These are phyloP conservation scores for Pseudotsuga menziesii DNA, from an alignment of 75 land plant species.

Conservation along the genomic window DNA sequence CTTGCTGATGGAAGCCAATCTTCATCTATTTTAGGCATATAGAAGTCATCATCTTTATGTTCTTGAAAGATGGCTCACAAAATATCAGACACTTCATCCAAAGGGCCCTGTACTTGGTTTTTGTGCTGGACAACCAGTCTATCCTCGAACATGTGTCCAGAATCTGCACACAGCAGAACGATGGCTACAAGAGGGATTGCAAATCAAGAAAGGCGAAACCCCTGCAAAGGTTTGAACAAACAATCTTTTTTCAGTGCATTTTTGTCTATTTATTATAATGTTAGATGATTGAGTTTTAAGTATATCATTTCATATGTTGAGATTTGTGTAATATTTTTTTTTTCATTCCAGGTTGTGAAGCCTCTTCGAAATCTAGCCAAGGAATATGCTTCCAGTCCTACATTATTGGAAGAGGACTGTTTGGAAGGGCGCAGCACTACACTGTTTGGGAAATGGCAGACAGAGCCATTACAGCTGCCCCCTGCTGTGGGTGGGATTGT, in stretches of 20 bases:
- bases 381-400: slow-evolving; percentile 11
- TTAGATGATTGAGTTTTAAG: neutral
- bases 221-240: slow-evolving; percentile 68
- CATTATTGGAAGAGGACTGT: slow-evolving; percentile 22
- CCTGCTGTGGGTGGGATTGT: slow-evolving; percentile 87
- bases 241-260: neutral
- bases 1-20: neutral
- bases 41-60: slow-evolving; percentile 84
- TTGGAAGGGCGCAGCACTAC: slow-evolving; percentile 21
- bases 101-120: slow-evolving; percentile 90
- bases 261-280: neutral
- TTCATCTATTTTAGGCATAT: slow-evolving; percentile 62
- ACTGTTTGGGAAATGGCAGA: slow-evolving; percentile 94
- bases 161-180: slow-evolving; percentile 62
- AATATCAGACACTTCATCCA: slow-evolving; percentile 79
- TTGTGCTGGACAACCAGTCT: slow-evolving; percentile 88
- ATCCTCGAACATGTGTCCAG: slow-evolving; percentile 87
- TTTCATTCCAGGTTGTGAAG: slow-evolving; percentile 40
- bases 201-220: slow-evolving; percentile 58
- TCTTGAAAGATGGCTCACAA: slow-evolving; percentile 90
- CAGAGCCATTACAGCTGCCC: slow-evolving; percentile 68
- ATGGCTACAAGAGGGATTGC: slow-evolving; percentile 90
- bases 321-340: slow-evolving; percentile 3
- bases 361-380: slow-evolving; percentile 18
- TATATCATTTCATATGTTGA: neutral